Base-by-base conservation (phyloP, 371 early-diverging fungal genomes). In the Choanephora cucurbitarum region DNA sequence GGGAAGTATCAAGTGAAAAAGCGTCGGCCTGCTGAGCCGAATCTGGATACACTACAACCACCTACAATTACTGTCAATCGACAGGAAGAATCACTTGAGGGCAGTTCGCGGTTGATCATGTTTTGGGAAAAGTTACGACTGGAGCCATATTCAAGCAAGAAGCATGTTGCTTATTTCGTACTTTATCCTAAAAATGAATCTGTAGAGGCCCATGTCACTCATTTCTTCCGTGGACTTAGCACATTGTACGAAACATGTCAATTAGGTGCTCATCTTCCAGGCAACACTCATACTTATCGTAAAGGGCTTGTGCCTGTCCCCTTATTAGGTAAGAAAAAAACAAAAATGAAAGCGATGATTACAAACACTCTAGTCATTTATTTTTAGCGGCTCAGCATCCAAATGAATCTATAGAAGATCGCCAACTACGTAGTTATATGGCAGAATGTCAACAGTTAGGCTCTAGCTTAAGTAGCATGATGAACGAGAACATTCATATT, bases 1-100 rank as follows among this genome's bases (percentile, higher is more conserved):
- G 83, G 85, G 8, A 85, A 85, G 60, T 85, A 80, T 49, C 82
- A 81, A 63, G 82, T 85, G 14, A 82, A 82, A 42, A 83, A 83
- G 55, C 73, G 79, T 33, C 70, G 81, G 32, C 81, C 83, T 0
- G 78, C 78, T 0, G 84, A 84, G 41, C 83, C 85, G 0, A 75
- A 79, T 22, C 60, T 82, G 4, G 73, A 79, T 46, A 72, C 61
- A 21, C 55, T 86, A 7, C 64, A 56, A 5, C 67, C 82, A 5
- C 85, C 85, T 0, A 79, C 77, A 32, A 76, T 86, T 43, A 76
- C 79, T 15, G 81, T 83, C 13, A 75, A 78, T 17, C 73, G 81
- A 1, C 77, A 82, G n/a, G 83, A 86, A 8, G 82, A 83, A 21
- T 74, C 71, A 57, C 71, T 86, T 18, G 84, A 82, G 51, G 82